Evolutionary conservation across 2,329 filamentous ascomycete genomes (phyloP).

Genomic region (Scleromitrula shiraiana): DNA sequence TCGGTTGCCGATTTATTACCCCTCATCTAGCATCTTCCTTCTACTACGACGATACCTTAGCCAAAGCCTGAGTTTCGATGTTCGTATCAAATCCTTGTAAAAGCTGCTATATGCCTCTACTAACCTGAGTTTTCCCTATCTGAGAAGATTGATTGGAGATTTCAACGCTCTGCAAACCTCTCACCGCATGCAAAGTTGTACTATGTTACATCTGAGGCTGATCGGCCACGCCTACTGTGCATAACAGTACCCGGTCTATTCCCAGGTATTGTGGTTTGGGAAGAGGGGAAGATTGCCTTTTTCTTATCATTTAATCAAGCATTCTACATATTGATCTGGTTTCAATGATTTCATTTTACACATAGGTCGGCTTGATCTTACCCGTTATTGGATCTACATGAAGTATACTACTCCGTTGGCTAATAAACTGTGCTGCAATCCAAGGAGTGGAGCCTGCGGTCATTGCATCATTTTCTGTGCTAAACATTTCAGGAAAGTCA

Average conservation of each 20-base stretch:
- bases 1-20: neutral
- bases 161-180: neutral
- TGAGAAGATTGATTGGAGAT: too few species aligned
- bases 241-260: neutral
- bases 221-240: too few species aligned
- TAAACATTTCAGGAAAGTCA: constrained; percentile 6
- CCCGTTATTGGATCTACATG: constrained; percentile 1
- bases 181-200: neutral
- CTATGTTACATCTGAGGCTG: neutral
- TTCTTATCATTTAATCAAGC: neutral
- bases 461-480: neutral
- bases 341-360: neutral
- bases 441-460: neutral
- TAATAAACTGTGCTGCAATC: neutral
- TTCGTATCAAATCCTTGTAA: too few species aligned
- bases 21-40: constrained; percentile 1
- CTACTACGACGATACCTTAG: too few species aligned
- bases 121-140: too few species aligned
- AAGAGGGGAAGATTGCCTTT: neutral
- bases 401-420: neutral
- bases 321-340: neutral
- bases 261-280: neutral
- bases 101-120: too few species aligned
- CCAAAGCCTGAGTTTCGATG: too few species aligned
- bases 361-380: neutral